Percentiles rank a stretch among this genome's conserved stretches.
Conservation (phyloP, 768 basidiomycete species). For the Ramaria rubella region DNA sequence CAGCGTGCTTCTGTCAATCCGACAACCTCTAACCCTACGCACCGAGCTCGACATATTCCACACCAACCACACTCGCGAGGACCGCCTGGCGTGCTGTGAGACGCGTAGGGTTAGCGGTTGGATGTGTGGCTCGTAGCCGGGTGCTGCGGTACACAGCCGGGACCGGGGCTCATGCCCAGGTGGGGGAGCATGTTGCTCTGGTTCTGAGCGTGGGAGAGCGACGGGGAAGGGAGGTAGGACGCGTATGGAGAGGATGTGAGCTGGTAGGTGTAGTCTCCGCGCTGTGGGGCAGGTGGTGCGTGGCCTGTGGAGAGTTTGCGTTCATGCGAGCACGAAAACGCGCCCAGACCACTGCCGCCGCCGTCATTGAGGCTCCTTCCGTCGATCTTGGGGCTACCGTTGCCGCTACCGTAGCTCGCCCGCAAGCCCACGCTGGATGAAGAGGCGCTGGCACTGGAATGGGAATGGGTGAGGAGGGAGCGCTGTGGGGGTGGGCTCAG, state of each 20-base stretch:
- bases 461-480: slow-evolving; percentile 22
- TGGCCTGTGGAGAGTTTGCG: neutral
- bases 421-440: neutral
- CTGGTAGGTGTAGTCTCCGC: no score
- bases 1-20: no score
- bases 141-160: neutral
- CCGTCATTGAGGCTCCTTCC: neutral
- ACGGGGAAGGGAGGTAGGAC: neutral
- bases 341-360: neutral
- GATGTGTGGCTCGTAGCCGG: slow-evolving; percentile 1
- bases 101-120: no score
- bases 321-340: neutral
- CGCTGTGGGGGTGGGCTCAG: slow-evolving; percentile 27
- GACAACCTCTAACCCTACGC: no score
- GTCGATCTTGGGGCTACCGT: neutral
- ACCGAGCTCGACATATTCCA: no score
- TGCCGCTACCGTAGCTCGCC: neutral
- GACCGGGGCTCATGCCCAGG: neutral
- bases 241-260: slow-evolving; percentile 10
- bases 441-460: slow-evolving; percentile 18
- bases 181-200: neutral
- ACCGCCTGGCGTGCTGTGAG: no score
- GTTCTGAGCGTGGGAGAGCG: neutral
- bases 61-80: no score
- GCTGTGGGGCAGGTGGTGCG: neutral